Base-by-base conservation (phyloP, 768 basidiomycete genomes). In the Exidia glandulosa region DNA sequence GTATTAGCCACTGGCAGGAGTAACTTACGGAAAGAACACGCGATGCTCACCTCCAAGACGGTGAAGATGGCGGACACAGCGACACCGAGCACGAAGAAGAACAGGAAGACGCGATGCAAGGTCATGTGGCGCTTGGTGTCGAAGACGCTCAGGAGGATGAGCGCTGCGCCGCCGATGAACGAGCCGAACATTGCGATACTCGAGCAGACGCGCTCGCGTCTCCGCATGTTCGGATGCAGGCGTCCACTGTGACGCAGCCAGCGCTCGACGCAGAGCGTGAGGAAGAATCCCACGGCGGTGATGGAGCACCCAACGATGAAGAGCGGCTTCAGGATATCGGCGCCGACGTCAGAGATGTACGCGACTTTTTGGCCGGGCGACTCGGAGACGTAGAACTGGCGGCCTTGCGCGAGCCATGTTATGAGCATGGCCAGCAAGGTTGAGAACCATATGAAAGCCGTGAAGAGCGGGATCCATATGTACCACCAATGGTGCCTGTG, bases 311-410 rank as follows among this genome's bases (percentile, higher is more conserved):
- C 84, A 16, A 77, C 74, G 56, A 90, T 74, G 66, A 91, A 91
- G 36, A 90, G 76, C 2, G 89, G 88, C 67, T 90, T 90, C 48
- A 90, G 73, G 57, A 78, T 75, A 63, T 78, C 79, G 23, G 89
- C 88, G n/a, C 85, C 88, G 34, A 90, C 71, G 65, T 90, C 87
- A 45, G 86, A 88, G 55, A 90, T 88, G 70, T 86, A 88, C n/a
- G 83, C 81, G 57, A 88, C 81, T 1, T 70, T 69, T 79, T 78
- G 36, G 82, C 77, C 32, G 9, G 29, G 61, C 30, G 50, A 54
- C 50, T 27, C 30, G 37, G 61, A 58, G 61, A 66, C 63, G 64
- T 85, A 84, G 66, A 75, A 75, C 9, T 83, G 85, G 32, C 79
- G 74, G 23, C 86, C 86, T n/a, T 77, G 74, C 9, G 81, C 81